Evolutionary conservation across 148 eudicot genomes (phyloP).

Genomic region (Fagopyrum homotropicum): DNA sequence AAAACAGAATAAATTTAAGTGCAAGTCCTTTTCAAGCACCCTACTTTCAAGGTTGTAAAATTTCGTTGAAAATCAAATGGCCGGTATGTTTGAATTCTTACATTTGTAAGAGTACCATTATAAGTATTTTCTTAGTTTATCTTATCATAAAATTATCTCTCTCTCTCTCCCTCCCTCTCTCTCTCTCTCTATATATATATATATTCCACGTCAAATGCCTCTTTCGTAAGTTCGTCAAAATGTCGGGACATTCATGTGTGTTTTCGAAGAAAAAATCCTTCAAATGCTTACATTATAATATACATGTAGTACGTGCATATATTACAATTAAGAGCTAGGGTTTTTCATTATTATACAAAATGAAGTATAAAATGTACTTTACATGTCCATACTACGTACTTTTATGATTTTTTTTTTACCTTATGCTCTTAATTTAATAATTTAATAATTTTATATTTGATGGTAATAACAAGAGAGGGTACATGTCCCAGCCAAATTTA

Average conservation of each 20-base stretch:
- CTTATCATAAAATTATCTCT: too few species aligned
- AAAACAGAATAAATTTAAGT: not conserved
- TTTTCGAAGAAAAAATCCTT: not conserved
- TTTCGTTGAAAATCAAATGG: not conserved
- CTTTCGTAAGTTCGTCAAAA: not conserved
- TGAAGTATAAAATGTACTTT: too few species aligned
- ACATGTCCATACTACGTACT: not conserved
- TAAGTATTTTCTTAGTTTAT: too few species aligned
- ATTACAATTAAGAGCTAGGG: too few species aligned
- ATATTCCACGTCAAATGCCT: not conserved
- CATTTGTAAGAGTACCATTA: not conserved
- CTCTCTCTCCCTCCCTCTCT: too few species aligned
- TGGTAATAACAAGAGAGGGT: too few species aligned
- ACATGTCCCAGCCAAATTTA: too few species aligned
- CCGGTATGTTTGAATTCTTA: not conserved
- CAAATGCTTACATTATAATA: not conserved
- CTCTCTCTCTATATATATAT: not conserved
- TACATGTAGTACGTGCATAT: too few species aligned
- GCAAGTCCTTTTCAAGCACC: not conserved
- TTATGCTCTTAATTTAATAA: too few species aligned
- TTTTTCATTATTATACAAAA: too few species aligned
- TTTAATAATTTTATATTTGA: too few species aligned
- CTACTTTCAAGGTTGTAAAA: not conserved
- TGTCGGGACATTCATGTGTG: not conserved
- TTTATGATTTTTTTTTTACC: too few species aligned